Evolutionary conservation across 2,329 filamentous ascomycete species (phyloP), one percentile per base, ranked within the genome.

Genomic region (Harringtonia lauricola): DNA sequence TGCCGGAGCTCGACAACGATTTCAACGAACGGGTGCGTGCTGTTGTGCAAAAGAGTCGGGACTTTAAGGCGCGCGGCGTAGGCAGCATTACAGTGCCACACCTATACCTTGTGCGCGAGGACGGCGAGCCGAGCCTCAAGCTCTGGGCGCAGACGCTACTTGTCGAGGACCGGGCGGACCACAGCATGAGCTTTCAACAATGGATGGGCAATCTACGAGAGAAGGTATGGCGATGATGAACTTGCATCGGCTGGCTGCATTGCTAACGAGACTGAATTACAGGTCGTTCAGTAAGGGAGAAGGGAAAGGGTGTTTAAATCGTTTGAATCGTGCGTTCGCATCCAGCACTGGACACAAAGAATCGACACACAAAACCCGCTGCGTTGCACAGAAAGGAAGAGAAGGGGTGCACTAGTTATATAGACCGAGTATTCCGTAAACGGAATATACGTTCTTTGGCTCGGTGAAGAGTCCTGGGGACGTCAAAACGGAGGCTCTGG

Each of bases 81-180:
- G 92, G 92, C 50, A 94, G 87, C 63, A 94, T 96, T 52, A 77
- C 82, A n/a, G 79, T 94, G 49, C 92, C 92, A 39, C 86, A 94
- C 57, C 70, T 98, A 45, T 98, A 96, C 60, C 74, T 96, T 54
- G 84, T 96, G 49, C 81, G 89, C 55, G 90, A 96, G 63, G 92
- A 96, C 57, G 92, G 92, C 42, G 92, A 98, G 66, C 92, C 92
- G 28, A 90, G 86, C 56, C 68, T 98, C 61, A 89, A 94, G 65
- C 70, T 96, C 50, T 98, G 92, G 92, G 92, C 92, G 36, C 90
- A 95, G 71, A 95, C 92, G 36, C 71, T 96, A 63, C 68, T 98
- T 55, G 83, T 98, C 38, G 92, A 98, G 64, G 92, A 98, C 64
- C 74, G 90, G 52, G 87, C 90, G 44, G 92, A 98, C 60, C 88